phyloP scores from a whole-genome alignment of 2,329 filamentous ascomycete genomes.

The Geosmithia flava region DNA sequence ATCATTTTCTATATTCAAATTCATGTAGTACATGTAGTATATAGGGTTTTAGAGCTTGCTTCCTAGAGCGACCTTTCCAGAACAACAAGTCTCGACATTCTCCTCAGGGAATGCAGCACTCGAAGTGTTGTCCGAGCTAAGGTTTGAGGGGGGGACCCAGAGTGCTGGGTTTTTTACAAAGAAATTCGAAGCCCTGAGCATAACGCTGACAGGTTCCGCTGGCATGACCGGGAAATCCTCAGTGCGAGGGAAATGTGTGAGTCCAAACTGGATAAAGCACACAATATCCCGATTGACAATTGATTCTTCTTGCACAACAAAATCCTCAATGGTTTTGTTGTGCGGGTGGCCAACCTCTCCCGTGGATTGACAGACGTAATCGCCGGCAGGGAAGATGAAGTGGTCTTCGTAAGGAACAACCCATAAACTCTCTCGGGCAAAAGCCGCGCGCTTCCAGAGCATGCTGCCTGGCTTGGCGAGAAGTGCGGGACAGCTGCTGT shows the following conservation, averaged over 20 bases:
- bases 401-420: constrained; percentile 63
- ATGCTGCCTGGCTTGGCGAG: constrained; percentile 71
- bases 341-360: constrained; percentile 50
- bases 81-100: not conserved
- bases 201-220: constrained; percentile 69
- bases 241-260: constrained; percentile 80
- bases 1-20: not conserved
- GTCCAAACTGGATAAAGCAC: constrained; percentile 88
- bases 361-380: constrained; percentile 78
- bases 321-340: constrained; percentile 50
- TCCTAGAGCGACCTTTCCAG: not conserved
- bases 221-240: constrained; percentile 94
- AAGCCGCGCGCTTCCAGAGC: constrained; percentile 83
- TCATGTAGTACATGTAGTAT: not conserved
- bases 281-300: constrained; percentile 80
- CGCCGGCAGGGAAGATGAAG: constrained; percentile 73
- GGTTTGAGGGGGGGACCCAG: constrained; percentile 54
- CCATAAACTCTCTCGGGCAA: constrained; percentile 75
- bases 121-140: not conserved
- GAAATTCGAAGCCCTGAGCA: constrained; percentile 72
- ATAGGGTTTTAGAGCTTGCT: not conserved
- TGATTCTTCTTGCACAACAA: constrained; percentile 52
- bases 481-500: constrained; percentile 65
- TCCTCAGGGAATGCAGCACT: not conserved
- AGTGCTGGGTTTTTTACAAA: constrained; percentile 68